Conservation (phyloP, 1,284 basidiomycete species). For the Sparassis latifolia region DNA sequence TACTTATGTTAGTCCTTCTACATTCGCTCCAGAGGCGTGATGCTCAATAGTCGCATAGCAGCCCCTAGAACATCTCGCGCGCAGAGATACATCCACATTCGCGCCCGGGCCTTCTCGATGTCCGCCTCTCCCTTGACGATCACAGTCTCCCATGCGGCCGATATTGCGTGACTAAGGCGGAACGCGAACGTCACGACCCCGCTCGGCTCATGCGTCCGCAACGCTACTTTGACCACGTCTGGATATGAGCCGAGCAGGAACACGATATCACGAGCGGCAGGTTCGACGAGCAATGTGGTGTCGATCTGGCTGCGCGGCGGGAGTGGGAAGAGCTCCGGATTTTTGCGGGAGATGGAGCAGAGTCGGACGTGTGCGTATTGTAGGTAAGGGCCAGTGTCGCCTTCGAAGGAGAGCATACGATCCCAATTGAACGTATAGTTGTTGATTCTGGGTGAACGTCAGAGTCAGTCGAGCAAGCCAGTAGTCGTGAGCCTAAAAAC, state of each 20-base stretch:
- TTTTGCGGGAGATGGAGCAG: constrained; percentile 90
- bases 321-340: constrained; percentile 82
- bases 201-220: constrained; percentile 86
- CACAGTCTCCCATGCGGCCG: constrained; percentile 79
- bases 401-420: constrained; percentile 94
- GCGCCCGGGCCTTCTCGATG: constrained; percentile 58
- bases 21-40: constrained; percentile 91
- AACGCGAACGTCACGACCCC: constrained; percentile 82
- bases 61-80: constrained; percentile 85
- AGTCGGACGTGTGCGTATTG: constrained; percentile 97
- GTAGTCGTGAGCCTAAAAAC: constrained; percentile 3
- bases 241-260: constrained; percentile 89
- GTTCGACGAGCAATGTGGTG: constrained; percentile 60
- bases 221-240: constrained; percentile 81
- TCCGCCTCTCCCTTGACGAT: constrained; percentile 28
- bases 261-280: constrained; percentile 81
- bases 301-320: constrained; percentile 65
- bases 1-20: constrained; percentile 29
- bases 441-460: constrained; percentile 63
- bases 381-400: constrained; percentile 93
- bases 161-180: constrained; percentile 75
- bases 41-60: constrained; percentile 84
- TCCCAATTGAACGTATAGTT: constrained; percentile 96
- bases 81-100: constrained; percentile 86
- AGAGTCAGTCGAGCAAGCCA: neutral